A percentile compares a stretch with the other conserved stretches of the same genome.
Conservation (phyloP, 1,139 yeast genomes). For the Pichia sp. region DNA sequence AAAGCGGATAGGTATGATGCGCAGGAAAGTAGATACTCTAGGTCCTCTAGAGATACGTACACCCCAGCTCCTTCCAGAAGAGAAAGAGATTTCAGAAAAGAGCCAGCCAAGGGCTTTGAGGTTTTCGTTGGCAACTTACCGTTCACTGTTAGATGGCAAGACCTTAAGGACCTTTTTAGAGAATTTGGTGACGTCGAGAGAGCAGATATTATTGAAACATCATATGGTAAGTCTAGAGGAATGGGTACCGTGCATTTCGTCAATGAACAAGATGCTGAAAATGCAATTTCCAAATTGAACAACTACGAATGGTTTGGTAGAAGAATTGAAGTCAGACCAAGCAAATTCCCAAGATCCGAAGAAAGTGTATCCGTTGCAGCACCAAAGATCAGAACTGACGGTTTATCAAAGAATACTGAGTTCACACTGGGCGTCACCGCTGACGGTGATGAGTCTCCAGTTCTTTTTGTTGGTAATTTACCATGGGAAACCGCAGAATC, state of each 20-base stretch:
- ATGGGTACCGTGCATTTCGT: conserved; percentile 72
- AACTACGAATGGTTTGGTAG: conserved; percentile 72
- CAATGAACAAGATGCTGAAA: conserved; percentile 55
- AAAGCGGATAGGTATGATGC: conserved; percentile 5
- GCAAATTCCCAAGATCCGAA: conserved; percentile 35
- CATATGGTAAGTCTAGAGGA: conserved; percentile 78
- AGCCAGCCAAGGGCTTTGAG: conserved; percentile 51
- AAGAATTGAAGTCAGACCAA: conserved; percentile 64
- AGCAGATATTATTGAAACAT: conserved; percentile 72
- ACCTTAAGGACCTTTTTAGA: conserved; percentile 78
- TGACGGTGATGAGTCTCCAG: conserved; percentile 59
- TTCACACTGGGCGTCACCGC: conserved; percentile 64
- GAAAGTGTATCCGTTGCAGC: conserved; percentile 16
- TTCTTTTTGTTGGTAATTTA: conserved; percentile 69
- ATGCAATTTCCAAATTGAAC: conserved; percentile 58
- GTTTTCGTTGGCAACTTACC: conserved; percentile 82
- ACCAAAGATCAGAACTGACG: conserved; percentile 16
- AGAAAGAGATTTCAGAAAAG: conserved; percentile 8
- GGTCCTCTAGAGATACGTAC: conserved; percentile 15
- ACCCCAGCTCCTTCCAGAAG: conserved; percentile 17
- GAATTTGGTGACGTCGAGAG: conserved; percentile 70
- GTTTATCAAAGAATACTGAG: conserved; percentile 40
- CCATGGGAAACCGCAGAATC: conserved; percentile 86
- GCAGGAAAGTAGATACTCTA: conserved; percentile 10
- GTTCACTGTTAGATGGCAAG: conserved; percentile 76